Evolutionary conservation across 345 rosid genomes (phyloP).

Genomic region (Aquilaria malaccensis): DNA sequence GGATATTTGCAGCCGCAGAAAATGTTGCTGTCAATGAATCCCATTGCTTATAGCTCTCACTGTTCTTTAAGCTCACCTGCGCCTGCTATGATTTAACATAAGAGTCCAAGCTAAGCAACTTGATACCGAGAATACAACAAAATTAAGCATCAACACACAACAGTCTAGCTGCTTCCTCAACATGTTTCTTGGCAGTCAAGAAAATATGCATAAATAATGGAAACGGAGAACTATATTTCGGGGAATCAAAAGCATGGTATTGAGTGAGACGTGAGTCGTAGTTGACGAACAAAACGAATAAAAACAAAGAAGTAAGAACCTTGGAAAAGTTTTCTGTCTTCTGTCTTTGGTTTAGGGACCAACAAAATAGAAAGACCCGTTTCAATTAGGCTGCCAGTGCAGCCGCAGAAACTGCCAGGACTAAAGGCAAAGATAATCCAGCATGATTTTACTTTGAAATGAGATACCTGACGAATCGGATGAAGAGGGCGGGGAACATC

Average conservation of each 20-base stretch:
- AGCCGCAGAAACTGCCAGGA: no score
- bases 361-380: not conserved
- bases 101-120: not conserved
- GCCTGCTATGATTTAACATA: slow-evolving; percentile 26
- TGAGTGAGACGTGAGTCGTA: not conserved
- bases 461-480: slow-evolving; percentile 23
- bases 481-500: slow-evolving; percentile 46
- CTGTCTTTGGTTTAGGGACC: not conserved
- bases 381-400: not conserved
- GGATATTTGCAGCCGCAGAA: slow-evolving; percentile 65
- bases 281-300: not conserved
- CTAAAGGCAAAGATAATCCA: not conserved
- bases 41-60: slow-evolving; percentile 50
- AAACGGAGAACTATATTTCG: not conserved
- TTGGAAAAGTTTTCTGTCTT: not conserved
- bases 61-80: slow-evolving; percentile 25
- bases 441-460: not conserved
- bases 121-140: not conserved
- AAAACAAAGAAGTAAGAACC: not conserved
- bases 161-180: not conserved
- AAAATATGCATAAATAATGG: not conserved
- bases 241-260: not conserved
- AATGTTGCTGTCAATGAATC: slow-evolving; percentile 79
- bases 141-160: not conserved
- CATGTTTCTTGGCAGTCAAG: not conserved